A percentile compares a stretch with the other conserved stretches of the same genome.
Conservation (phyloP, 768 basidiomycete species). For the Rubroboletus pulcherrimus region DNA sequence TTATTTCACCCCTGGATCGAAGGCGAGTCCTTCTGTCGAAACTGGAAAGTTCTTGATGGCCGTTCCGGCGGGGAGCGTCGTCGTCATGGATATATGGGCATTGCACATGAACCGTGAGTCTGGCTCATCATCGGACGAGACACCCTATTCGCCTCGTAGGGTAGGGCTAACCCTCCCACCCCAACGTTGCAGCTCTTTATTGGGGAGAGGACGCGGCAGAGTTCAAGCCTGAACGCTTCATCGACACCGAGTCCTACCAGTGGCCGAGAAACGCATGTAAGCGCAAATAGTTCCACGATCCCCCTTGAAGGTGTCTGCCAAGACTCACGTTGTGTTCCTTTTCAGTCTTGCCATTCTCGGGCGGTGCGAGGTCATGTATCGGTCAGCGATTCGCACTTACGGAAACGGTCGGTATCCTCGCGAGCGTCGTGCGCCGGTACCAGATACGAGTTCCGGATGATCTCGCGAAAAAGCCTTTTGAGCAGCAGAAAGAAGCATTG, state of each 20-base stretch:
- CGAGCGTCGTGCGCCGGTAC: slow-evolving; percentile 41
- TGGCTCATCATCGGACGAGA: background rate
- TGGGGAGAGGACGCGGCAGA: slow-evolving; percentile 45
- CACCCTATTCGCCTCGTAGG: background rate
- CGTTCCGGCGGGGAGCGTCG: slow-evolving; percentile 36
- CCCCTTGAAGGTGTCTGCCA: background rate
- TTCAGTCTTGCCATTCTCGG: slow-evolving; percentile 44
- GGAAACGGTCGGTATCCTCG: slow-evolving; percentile 41
- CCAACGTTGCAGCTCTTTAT: slow-evolving; percentile 35
- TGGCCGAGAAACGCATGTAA: slow-evolving; percentile 52
- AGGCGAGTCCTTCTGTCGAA: slow-evolving; percentile 9
- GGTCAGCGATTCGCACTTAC: slow-evolving; percentile 47
- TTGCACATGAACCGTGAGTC: slow-evolving; percentile 45
- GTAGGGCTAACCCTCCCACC: background rate
- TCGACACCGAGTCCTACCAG: slow-evolving; percentile 45
- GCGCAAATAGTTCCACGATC: slow-evolving; percentile 3
- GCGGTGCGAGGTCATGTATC: slow-evolving; percentile 44
- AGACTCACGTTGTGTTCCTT: background rate
- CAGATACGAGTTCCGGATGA: slow-evolving; percentile 38
- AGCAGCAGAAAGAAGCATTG: slow-evolving; percentile 33
- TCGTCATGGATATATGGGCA: slow-evolving; percentile 40
- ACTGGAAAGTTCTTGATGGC: slow-evolving; percentile 32
- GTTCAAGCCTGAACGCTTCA: slow-evolving; percentile 49
- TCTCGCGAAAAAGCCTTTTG: slow-evolving; percentile 25
- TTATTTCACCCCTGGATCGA: slow-evolving; percentile 31